These are phyloP conservation scores for Taxillus chinensis DNA, from an alignment of 164 flowering plant genomes.

Conservation along the genomic window DNA sequence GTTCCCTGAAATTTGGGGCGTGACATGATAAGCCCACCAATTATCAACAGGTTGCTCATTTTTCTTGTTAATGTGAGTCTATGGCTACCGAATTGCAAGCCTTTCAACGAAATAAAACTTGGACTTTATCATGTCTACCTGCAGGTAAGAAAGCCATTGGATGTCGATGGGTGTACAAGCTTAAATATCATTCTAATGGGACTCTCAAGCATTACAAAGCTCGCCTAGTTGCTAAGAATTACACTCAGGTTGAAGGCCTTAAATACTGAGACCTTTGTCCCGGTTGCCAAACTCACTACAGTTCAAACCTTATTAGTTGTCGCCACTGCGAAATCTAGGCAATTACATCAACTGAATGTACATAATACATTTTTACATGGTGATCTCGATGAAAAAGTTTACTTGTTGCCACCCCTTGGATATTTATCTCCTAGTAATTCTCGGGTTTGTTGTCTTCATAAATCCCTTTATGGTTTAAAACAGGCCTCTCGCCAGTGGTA, in stretches of 20 bases:
- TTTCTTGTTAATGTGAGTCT: no score
- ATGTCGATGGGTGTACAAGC: neutral
- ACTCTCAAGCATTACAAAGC: neutral
- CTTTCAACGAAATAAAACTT: no score
- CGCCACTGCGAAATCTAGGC: neutral
- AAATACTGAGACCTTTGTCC: neutral
- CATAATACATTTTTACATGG: no score
- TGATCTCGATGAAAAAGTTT: no score
- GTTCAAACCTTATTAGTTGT: neutral
- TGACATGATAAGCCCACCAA: no score
- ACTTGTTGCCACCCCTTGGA: neutral
- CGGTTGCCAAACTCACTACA: neutral
- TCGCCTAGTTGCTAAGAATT: neutral
- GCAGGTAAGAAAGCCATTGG: neutral
- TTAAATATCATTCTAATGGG: slow-evolving; percentile 1
- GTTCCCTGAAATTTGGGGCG: no score
- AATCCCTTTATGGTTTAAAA: slow-evolving; percentile 1
- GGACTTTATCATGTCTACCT: neutral
- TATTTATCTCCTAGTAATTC: neutral
- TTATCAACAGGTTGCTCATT: no score
- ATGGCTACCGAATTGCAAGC: no score
- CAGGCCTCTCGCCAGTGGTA: neutral
- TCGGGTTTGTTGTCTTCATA: neutral
- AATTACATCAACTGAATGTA: neutral
- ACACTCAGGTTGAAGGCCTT: neutral